Percentiles rank a stretch among this genome's conserved stretches.
These are phyloP conservation scores for Tricholoma terreum DNA, from an alignment of 768 basidiomycete genomes.

Conservation along the genomic window DNA sequence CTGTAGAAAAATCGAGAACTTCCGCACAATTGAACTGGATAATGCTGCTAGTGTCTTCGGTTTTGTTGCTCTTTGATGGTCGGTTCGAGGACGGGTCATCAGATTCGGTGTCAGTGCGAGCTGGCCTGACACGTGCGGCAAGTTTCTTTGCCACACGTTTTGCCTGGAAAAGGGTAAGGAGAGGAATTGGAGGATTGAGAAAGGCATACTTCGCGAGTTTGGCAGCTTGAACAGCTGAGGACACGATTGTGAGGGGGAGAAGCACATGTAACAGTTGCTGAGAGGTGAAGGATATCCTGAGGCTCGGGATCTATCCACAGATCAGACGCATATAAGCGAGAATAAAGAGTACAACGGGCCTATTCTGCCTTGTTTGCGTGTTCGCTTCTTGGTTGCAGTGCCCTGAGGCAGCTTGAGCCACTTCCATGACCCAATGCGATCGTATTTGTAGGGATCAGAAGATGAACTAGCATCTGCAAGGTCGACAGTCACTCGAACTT, in stretches of 20 bases:
- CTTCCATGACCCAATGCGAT: slow-evolving; percentile 87
- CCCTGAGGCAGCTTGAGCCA: slow-evolving; percentile 80
- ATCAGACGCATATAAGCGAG: slow-evolving; percentile 17
- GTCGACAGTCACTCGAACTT: slow-evolving; percentile 82
- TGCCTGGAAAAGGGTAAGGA: slow-evolving; percentile 45
- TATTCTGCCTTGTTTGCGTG: slow-evolving; percentile 81
- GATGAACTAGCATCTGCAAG: slow-evolving; percentile 67
- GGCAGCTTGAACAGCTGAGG: slow-evolving; percentile 84
- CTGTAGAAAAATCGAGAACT: slow-evolving; percentile 82
- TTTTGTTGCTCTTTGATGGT: slow-evolving; percentile 43
- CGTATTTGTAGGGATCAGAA: slow-evolving; percentile 61
- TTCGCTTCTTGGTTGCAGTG: slow-evolving; percentile 79
- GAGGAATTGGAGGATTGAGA: slow-evolving; percentile 1
- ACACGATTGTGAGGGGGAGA: slow-evolving; percentile 76
- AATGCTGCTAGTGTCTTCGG: slow-evolving; percentile 77
- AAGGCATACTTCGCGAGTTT: slow-evolving; percentile 70
- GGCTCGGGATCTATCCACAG: slow-evolving; percentile 53
- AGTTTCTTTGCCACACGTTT: slow-evolving; percentile 89
- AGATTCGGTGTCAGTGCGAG: slow-evolving; percentile 72
- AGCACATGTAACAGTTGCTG: slow-evolving; percentile 75
- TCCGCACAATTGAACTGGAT: slow-evolving; percentile 96
- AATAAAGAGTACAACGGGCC: slow-evolving; percentile 40
- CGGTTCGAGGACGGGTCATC: slow-evolving; percentile 44
- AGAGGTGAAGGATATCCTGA: slow-evolving; percentile 69
- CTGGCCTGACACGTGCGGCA: slow-evolving; percentile 77